Conservation (phyloP, 345 rosid genomes). For the Ceriops zippeliana region DNA sequence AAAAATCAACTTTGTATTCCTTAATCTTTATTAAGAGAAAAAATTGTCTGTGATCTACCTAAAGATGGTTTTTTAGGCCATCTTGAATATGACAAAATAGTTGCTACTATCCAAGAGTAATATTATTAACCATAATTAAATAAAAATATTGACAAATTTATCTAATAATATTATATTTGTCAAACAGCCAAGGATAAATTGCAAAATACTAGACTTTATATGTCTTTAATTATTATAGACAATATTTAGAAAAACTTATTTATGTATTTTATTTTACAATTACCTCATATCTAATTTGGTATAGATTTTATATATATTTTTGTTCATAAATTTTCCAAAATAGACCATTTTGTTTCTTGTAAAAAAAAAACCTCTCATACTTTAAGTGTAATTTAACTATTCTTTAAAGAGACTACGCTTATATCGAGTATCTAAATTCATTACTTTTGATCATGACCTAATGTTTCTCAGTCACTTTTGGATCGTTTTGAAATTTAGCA, state of each 20-base stretch:
- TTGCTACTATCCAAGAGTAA: not conserved
- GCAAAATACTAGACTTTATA: too few species aligned
- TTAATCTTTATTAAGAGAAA: not conserved
- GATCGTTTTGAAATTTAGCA: too few species aligned
- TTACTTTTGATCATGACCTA: not conserved
- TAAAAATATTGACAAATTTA: fast-evolving
- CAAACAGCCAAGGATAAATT: not conserved
- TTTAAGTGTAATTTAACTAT: not conserved
- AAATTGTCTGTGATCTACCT: not conserved
- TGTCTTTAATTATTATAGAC: too few species aligned
- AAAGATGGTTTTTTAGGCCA: not conserved
- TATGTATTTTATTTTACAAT: not conserved
- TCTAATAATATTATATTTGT: not conserved
- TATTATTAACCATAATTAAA: not conserved
- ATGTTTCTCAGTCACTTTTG: not conserved
- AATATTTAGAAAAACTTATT: not conserved
- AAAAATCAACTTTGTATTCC: not conserved
- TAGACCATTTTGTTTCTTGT: not conserved
- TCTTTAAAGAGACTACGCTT: not conserved
- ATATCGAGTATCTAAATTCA: not conserved
- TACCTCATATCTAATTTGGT: not conserved
- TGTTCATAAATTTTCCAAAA: not conserved
- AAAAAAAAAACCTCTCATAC: not conserved
- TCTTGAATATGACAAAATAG: not conserved
- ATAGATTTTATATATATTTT: not conserved